Base-by-base conservation (phyloP, 371 early-diverging fungal genomes). In the Syncephalis plumigaleata region DNA sequence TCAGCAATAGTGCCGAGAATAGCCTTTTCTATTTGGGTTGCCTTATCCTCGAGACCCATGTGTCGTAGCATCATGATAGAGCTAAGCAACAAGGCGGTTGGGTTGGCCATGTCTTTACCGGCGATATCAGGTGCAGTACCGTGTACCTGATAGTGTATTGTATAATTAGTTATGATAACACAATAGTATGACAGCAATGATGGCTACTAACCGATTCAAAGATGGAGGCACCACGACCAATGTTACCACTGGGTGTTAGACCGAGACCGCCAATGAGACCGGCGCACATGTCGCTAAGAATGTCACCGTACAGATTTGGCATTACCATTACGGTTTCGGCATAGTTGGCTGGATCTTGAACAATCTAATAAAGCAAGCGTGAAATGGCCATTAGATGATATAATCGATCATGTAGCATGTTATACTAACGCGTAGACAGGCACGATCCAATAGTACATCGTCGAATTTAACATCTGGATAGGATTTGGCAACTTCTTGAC, bases 281-380 rank as follows among this genome's bases (percentile, higher is more conserved):
- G 49, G 98, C 96, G 60, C 91, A 81, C 80, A 97, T 81, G 58
- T 97, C 98, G 37, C 85, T 84, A 48, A 97, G 70, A 67, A 97
- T 97, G 66, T 97, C 98, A 60, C 98, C 98, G 55, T 97, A 95
- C 64, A 97, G 74, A 78, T 97, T 97, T 51, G 98, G 96, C 96
- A 97, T 94, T 54, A 94, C 98, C 94, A 97, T 87, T 61, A 97
- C 98, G 39, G 87, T 86, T 54, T 86, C 77, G 36, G 76, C 75
- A 63, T 79, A 97, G 54, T 79, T 66, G 42, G 77, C 67, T n/a
- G 95, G 98, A 65, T 91, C 87, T 69, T 87, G 77, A 49, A 91
- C 91, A 49, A 31, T 31, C 31, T 31, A 31, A 11, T 31, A 31
- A 31, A 31, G n/a, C 11, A 31, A 11, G 31, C 31, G 11, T 31